Percentiles rank a stretch among this genome's conserved stretches.
phyloP scores from a whole-genome alignment of 2,329 filamentous ascomycete species.

The Colletotrichum liaoningense region DNA sequence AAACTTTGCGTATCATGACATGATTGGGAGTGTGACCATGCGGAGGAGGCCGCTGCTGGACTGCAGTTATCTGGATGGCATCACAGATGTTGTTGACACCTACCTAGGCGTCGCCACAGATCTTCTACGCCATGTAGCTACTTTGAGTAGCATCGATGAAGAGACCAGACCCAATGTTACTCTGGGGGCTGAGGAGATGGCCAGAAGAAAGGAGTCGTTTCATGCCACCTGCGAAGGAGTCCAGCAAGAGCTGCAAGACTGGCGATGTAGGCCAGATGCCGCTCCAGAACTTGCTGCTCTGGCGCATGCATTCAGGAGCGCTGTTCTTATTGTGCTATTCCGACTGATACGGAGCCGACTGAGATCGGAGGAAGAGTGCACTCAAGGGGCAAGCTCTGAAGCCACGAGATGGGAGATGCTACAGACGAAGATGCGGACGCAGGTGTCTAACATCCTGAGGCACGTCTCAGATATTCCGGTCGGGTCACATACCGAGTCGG shows the following conservation, averaged over 20 bases:
- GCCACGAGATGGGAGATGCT: slow-evolving; percentile 7
- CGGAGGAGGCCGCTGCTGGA: slow-evolving; percentile 31
- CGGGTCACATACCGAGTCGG: slow-evolving; percentile 28
- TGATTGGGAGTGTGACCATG: slow-evolving; percentile 27
- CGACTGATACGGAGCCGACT: slow-evolving; percentile 12
- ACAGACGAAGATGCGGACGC: slow-evolving; percentile 26
- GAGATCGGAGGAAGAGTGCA: not conserved
- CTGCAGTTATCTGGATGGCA: slow-evolving; percentile 29
- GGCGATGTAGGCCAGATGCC: slow-evolving; percentile 19
- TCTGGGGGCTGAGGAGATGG: not conserved
- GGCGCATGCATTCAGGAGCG: slow-evolving; percentile 24
- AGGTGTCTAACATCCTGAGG: slow-evolving; percentile 17
- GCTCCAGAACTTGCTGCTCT: slow-evolving; percentile 11
- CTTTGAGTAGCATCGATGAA: slow-evolving; percentile 18
- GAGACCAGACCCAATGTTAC: not conserved
- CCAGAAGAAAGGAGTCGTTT: not conserved
- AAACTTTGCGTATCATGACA: slow-evolving; percentile 38
- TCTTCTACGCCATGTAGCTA: slow-evolving; percentile 23
- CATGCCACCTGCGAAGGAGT: slow-evolving; percentile 4
- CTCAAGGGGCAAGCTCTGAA: not conserved
- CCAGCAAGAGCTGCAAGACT: slow-evolving; percentile 24
- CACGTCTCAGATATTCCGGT: slow-evolving; percentile 21
- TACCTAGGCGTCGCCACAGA: slow-evolving; percentile 35
- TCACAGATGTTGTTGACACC: slow-evolving; percentile 35
- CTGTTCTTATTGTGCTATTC: slow-evolving; percentile 21